These are phyloP conservation scores for Tulasnella sp. DNA, from an alignment of 768 basidiomycete species.

Conservation along the genomic window DNA sequence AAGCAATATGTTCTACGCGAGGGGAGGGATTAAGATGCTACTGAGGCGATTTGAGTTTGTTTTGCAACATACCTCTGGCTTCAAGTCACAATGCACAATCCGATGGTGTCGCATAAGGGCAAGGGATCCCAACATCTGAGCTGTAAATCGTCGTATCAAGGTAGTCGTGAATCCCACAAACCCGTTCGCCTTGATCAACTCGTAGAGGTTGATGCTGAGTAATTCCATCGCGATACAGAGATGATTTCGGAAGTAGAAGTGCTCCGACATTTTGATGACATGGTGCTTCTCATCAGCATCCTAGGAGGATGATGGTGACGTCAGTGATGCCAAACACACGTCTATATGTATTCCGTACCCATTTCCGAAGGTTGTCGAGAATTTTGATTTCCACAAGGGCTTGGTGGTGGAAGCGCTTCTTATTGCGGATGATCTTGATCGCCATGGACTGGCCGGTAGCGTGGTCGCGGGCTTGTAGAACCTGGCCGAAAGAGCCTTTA, in stretches of 20 bases:
- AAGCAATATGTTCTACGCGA: slow-evolving; percentile 73
- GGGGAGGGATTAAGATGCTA: neutral
- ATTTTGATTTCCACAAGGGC: slow-evolving; percentile 99
- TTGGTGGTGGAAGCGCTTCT: slow-evolving; percentile 97
- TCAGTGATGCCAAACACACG: neutral
- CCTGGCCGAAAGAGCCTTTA: slow-evolving; percentile 98
- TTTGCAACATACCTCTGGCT: slow-evolving; percentile 71
- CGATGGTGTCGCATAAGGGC: slow-evolving; percentile 92
- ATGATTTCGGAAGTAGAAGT: slow-evolving; percentile 96
- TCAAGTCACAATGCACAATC: slow-evolving; percentile 97
- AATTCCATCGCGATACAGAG: slow-evolving; percentile 98
- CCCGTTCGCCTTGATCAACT: slow-evolving; percentile 97
- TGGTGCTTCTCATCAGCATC: slow-evolving; percentile 94
- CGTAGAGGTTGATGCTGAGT: slow-evolving; percentile 96
- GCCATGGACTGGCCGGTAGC: slow-evolving; percentile 93
- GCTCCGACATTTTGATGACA: slow-evolving; percentile 96
- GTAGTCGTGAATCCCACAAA: slow-evolving; percentile 96
- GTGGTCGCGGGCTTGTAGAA: slow-evolving; percentile 90
- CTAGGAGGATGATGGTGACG: slow-evolving; percentile 31
- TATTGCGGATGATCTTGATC: slow-evolving; percentile 98
- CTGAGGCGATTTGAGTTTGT: slow-evolving; percentile 1
- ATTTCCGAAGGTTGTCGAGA: slow-evolving; percentile 89
- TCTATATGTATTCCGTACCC: slow-evolving; percentile 44
- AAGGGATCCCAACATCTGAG: slow-evolving; percentile 86
- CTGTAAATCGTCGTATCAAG: slow-evolving; percentile 90